Evolutionary conservation across 768 basidiomycete genomes (phyloP).

Genomic region (Boletus barrowsii): DNA sequence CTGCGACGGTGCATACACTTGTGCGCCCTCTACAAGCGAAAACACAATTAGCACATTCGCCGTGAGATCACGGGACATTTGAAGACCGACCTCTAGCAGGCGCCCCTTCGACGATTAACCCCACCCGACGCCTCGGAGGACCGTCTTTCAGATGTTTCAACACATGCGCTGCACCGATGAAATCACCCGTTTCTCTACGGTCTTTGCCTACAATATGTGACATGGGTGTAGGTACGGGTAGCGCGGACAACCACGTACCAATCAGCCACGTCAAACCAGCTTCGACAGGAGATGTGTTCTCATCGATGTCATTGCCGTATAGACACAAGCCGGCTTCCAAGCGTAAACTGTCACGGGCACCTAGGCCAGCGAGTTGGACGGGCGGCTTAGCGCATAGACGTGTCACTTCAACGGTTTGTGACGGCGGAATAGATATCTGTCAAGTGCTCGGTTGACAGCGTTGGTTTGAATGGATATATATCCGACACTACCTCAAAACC

Average conservation of each 20-base stretch:
- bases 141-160: conserved; percentile 77
- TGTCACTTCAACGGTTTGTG: conserved; percentile 69
- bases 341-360: conserved; percentile 89
- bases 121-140: conserved; percentile 73
- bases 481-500: conserved; percentile 75
- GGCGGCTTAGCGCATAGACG: conserved; percentile 54
- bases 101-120: conserved; percentile 76
- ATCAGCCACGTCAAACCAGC: conserved; percentile 93
- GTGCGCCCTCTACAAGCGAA: conserved; percentile 63
- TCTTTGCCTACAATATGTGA: conserved; percentile 63
- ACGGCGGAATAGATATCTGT: conserved; percentile 86
- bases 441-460: not conserved
- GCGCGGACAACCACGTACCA: conserved; percentile 45
- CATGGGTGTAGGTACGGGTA: not conserved
- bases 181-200: conserved; percentile 62
- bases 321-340: conserved; percentile 97
- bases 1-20: conserved; percentile 57
- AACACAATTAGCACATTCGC: not conserved
- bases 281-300: conserved; percentile 82
- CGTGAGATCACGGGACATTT: not conserved
- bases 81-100: conserved; percentile 71
- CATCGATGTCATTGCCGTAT: conserved; percentile 92
- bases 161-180: conserved; percentile 78
- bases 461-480: not conserved
- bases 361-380: conserved; percentile 85